Conservation (phyloP, 2,329 filamentous ascomycete genomes). For the Apiospora sp. region DNA sequence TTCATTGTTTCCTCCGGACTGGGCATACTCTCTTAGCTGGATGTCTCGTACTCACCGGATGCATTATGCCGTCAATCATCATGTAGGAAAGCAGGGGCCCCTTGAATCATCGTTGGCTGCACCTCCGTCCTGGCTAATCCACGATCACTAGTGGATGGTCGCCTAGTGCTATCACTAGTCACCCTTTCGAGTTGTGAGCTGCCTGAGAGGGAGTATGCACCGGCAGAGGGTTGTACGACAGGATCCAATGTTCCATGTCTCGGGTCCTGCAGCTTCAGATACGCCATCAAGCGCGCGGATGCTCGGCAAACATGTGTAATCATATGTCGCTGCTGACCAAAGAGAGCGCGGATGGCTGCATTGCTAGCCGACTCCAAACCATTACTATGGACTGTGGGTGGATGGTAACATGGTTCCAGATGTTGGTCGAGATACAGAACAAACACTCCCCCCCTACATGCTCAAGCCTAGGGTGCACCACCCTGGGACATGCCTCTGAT, state of each 20-base stretch:
- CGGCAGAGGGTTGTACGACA: background rate
- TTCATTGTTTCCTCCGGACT: background rate
- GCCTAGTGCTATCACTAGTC: background rate
- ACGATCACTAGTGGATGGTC: background rate
- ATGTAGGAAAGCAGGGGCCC: background rate
- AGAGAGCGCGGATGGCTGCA: background rate
- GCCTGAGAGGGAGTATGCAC: background rate
- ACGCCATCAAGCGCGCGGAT: slow-evolving; percentile 21
- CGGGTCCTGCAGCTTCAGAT: background rate
- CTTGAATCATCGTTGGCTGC: background rate
- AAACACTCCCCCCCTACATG: background rate
- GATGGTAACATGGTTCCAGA: background rate
- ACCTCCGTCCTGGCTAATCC: background rate
- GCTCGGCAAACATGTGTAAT: background rate
- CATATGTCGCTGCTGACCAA: background rate
- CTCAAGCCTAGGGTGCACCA: background rate
- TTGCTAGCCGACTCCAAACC: background rate
- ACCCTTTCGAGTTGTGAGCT: background rate
- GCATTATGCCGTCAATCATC: background rate
- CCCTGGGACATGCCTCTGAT: background rate
- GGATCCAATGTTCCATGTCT: background rate
- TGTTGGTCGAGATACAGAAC: slow-evolving; percentile 16
- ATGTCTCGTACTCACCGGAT: background rate
- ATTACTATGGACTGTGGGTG: slow-evolving; percentile 1
- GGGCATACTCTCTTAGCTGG: background rate